Evolutionary conservation across 768 basidiomycete species (phyloP).

Genomic region (Sporobolomyces phaffii): DNA sequence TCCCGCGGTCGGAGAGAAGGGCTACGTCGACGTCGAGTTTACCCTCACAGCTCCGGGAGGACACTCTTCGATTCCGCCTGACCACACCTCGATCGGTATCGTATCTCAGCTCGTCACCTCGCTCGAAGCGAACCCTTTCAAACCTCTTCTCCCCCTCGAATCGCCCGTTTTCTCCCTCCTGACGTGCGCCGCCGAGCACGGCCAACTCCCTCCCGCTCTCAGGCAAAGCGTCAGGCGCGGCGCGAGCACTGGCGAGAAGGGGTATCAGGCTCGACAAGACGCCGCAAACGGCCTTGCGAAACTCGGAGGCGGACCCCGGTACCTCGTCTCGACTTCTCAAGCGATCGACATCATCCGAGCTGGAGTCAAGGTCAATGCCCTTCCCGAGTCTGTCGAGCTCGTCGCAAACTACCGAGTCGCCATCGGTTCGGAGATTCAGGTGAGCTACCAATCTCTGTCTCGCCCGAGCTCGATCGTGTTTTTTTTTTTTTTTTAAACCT

Average conservation of each 20-base stretch:
- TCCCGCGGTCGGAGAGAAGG: conserved; percentile 49
- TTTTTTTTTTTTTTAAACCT: not conserved
- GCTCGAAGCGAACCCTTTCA: conserved; percentile 17
- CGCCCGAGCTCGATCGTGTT: too few species aligned
- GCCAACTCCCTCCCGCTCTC: not conserved
- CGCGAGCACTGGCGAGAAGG: not conserved
- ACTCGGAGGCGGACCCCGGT: not conserved
- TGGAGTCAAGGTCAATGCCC: conserved; percentile 27
- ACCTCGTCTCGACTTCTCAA: conserved; percentile 10
- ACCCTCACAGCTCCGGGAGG: conserved; percentile 50
- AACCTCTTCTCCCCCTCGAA: not conserved
- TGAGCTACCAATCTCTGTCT: not conserved
- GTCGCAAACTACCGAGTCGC: conserved; percentile 21
- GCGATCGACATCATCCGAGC: conserved; percentile 16
- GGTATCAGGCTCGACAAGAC: not conserved
- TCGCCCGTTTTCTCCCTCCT: conserved; percentile 11
- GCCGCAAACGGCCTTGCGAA: not conserved
- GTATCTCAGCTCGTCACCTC: conserved; percentile 60
- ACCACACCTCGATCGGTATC: conserved; percentile 74
- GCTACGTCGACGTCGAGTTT: conserved; percentile 61
- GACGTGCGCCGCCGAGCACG: conserved; percentile 20
- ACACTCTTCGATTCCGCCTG: conserved; percentile 79
- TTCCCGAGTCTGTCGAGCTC: conserved; percentile 12
- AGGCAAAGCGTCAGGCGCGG: not conserved
- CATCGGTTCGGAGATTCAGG: not conserved